These are phyloP conservation scores for Elaeis oleifera DNA, from an alignment of 202 grass and related monocot species.

Conservation along the genomic window DNA sequence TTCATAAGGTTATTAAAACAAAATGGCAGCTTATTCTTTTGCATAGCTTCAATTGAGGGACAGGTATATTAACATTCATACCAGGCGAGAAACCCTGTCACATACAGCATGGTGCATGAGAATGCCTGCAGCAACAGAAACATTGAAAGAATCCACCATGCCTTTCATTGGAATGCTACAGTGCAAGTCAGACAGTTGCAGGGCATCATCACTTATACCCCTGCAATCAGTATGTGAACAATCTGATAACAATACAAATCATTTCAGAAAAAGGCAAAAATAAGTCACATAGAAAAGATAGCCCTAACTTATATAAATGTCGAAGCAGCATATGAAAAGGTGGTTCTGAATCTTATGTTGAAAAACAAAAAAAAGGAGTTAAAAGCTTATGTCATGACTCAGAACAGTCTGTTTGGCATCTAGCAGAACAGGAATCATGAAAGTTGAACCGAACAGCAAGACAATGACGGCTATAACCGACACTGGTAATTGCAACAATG, in stretches of 20 bases:
- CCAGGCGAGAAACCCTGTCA: slow-evolving; percentile 66
- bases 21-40: too few relatives aligned
- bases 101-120: slow-evolving; percentile 97
- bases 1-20: too few relatives aligned
- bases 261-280: neutral
- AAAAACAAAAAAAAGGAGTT: too few relatives aligned
- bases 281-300: neutral
- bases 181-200: slow-evolving; percentile 69
- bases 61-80: slow-evolving; percentile 26
- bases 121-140: slow-evolving; percentile 93
- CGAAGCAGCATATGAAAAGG: too few relatives aligned
- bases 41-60: neutral
- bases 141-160: slow-evolving; percentile 99
- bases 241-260: neutral
- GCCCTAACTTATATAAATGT: too few relatives aligned
- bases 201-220: slow-evolving; percentile 74
- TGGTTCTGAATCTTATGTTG: too few relatives aligned
- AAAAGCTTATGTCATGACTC: too few relatives aligned
- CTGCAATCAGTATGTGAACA: slow-evolving; percentile 19
- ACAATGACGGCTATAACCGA: too few relatives aligned
- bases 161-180: slow-evolving; percentile 97
- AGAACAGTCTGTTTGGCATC: too few relatives aligned
- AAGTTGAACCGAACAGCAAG: too few relatives aligned
- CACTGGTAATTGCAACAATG: too few relatives aligned
- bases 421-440: too few relatives aligned